Evolutionary conservation across 345 rosid species (phyloP).

Genomic region (Nephelium lappaceum): DNA sequence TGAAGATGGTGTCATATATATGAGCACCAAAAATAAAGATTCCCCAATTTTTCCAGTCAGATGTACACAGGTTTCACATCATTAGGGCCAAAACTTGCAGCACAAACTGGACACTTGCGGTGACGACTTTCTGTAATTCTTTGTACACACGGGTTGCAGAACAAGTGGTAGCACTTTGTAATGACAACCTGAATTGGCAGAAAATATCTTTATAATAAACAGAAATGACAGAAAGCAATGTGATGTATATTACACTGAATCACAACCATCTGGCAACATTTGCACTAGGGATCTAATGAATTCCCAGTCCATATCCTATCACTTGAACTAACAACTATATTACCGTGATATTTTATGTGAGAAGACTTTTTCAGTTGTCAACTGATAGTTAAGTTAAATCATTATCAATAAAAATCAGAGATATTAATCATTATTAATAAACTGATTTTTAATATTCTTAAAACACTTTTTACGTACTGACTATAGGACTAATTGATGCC

Average conservation of each 20-base stretch:
- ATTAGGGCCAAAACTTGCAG: constrained; percentile 80
- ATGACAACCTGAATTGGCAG: constrained; percentile 71
- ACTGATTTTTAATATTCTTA: background rate
- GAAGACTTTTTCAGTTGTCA: background rate
- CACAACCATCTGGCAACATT: background rate
- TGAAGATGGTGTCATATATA: background rate
- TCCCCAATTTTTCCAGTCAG: constrained; percentile 34
- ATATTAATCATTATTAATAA: background rate
- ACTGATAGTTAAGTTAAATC: background rate
- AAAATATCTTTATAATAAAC: constrained; percentile 7
- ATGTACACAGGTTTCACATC: constrained; percentile 97
- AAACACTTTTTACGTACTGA: too few relatives aligned
- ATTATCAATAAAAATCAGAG: background rate
- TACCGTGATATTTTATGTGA: background rate
- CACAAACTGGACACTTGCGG: constrained; percentile 85
- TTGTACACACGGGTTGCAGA: constrained; percentile 87
- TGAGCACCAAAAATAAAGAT: background rate
- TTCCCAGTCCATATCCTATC: background rate
- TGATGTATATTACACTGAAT: background rate
- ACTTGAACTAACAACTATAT: background rate
- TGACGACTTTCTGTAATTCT: constrained; percentile 72
- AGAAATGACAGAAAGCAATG: background rate
- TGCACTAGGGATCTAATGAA: background rate
- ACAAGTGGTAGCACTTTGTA: constrained; percentile 93
- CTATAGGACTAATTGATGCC: too few relatives aligned